A percentile compares a stretch with the other conserved stretches of the same genome.
Conservation (phyloP, 257 asterid species). For the Gynochthodes officinalis region DNA sequence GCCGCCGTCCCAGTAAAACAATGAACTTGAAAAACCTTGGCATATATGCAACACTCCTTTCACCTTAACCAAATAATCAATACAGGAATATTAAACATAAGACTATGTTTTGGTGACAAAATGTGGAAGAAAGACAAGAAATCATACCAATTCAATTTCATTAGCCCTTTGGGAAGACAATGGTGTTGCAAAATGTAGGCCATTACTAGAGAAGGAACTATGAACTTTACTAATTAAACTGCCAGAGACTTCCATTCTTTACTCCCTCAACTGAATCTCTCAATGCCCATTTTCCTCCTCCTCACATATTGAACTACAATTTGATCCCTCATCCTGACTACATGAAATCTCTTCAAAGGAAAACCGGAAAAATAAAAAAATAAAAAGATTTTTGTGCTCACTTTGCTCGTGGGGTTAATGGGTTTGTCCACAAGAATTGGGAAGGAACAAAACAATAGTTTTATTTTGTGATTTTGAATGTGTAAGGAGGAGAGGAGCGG, state of each 20-base stretch:
- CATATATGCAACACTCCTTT: slow-evolving; percentile 81
- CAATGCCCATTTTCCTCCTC: not conserved
- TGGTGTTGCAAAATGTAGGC: slow-evolving; percentile 65
- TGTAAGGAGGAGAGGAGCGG: not conserved
- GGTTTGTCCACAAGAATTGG: not conserved
- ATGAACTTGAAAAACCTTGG: slow-evolving; percentile 72
- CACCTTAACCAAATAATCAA: slow-evolving; percentile 43
- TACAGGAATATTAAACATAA: not conserved
- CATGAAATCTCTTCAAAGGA: not conserved
- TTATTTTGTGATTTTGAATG: not conserved
- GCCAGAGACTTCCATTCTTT: slow-evolving; percentile 57
- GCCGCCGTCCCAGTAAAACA: slow-evolving; percentile 65
- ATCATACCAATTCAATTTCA: slow-evolving; percentile 77
- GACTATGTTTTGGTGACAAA: not conserved
- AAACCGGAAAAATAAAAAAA: not conserved
- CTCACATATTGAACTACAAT: not conserved
- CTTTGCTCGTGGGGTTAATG: not conserved
- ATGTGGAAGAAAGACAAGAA: slow-evolving; percentile 3
- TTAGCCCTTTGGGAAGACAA: slow-evolving; percentile 48
- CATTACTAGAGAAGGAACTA: slow-evolving; percentile 46
- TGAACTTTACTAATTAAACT: slow-evolving; percentile 53
- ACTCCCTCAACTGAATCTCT: slow-evolving; percentile 7
- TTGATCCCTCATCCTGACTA: not conserved
- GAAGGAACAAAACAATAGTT: not conserved
- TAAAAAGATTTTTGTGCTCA: not conserved